Base-by-base conservation (phyloP, 805 yeast genomes). In the Yarrowia deformans region DNA sequence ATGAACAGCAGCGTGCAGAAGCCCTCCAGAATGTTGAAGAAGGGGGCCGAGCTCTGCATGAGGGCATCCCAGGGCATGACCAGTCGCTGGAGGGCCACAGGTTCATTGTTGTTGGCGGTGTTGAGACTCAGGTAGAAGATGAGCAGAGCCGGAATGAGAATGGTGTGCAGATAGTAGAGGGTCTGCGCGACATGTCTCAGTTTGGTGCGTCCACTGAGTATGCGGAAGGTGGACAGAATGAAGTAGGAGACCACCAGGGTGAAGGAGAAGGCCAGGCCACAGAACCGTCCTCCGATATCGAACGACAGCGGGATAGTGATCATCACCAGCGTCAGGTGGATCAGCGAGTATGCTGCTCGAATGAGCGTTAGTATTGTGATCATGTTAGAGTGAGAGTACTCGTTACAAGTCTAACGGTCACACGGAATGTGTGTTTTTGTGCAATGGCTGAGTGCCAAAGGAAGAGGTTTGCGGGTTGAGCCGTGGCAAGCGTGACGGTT, bases 301-400 rank as follows among this genome's bases (percentile, higher is more conserved):
- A 95, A 95, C 32, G 98, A 90, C 71, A 95, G 84, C 5, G 98
- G 98, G 8, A 95, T 90, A 2, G 97, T 90, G 39, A 93, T 81
- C 37, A 93, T 84, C 13, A 91, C 87, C 64, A 91, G 84, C 7
- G 85, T 77, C 68, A 92, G 81, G 75, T 93, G 92, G 39, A 90
- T 78, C 50, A 71, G 67, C 56, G 76, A 73, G 43, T 63, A 63
- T 19, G 48, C 39, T 12, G 56, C 68, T 29, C 68, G 43, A 13
- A 63, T 10, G 19, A 63, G 68, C 56, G 68, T 63, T 39, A 63
- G 55, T 63, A 63, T 19, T 16, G 68, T 19, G 45, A 54, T 54
- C 60, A 54, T 54, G 32, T 23, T 10, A 5, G 12, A 34, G 18
- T 8, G 29, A 42, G 45, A n/a, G 8, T 16, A 18, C 29, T 23